Evolutionary conservation across 805 yeast genomes (phyloP), one percentile per base, ranked within the genome.

Genomic region (Pichia cephalocereana): DNA sequence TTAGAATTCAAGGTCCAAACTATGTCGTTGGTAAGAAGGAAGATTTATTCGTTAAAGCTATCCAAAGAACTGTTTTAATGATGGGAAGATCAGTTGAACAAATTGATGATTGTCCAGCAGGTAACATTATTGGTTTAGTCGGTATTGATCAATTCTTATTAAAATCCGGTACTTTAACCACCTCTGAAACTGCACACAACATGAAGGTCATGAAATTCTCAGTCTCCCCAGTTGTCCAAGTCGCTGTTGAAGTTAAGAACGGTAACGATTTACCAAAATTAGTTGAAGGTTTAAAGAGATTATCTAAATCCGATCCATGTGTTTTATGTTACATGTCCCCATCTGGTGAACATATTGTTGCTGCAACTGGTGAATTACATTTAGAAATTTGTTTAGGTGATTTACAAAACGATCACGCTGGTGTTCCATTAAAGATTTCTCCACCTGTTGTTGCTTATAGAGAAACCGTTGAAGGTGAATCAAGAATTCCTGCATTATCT

Each of bases 1-100:
- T 91, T 70, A 87, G 99, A 81, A 91, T 91, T 70, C 99, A 91
- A 82, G 99, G 99, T 78, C 98, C 98, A 73, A 91, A 91, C 96
- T 91, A 89, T 79, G 81, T 81, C 66, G 96, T 96, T 73, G 99
- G 99, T 74, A 86, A 83, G 82, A 91, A 93, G 84, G 96, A 88
- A 52, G 99, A 91, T 70, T 80, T 91, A 67, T 93, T 91, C 89
- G 60, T 91, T 70, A 91, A 91, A 85, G 86, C 96, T 65, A 79
- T 91, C 69, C 99, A 91, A 82, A 91, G 99, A 83, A 93, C 96
- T 66, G 99, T 91, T 67, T 81, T 91, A 71, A 91, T 91, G 99
- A 91, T 91, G 99, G 99, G 99, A 74, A 87, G 97, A 79, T 74
- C 78, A 74, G 95, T 87, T 68, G 99, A 91, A 82, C 88, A 91